Evolutionary conservation across 768 basidiomycete species (phyloP).

Genomic region (Naganishia friedmannii): DNA sequence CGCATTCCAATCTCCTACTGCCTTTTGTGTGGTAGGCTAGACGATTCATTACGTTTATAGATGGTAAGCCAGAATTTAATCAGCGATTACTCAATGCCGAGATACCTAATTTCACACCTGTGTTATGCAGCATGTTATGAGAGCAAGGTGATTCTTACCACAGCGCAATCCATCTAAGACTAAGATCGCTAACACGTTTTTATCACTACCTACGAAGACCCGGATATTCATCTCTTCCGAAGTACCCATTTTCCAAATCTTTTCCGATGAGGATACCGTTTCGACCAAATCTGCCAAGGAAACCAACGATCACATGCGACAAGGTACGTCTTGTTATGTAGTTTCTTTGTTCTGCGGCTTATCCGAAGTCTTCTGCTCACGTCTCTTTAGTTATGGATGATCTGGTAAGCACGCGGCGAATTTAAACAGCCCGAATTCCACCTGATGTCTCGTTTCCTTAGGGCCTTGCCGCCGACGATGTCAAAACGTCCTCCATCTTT

Average conservation of each 20-base stretch:
- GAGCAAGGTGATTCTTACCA: constrained; percentile 62
- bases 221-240: constrained; percentile 89
- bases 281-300: constrained; percentile 42
- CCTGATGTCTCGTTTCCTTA: constrained; percentile 47
- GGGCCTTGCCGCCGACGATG: constrained; percentile 73
- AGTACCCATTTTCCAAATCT: constrained; percentile 84
- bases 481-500: constrained; percentile 84
- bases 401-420: constrained; percentile 59
- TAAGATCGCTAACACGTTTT: not conserved
- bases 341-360: not conserved
- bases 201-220: constrained; percentile 58
- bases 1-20: not conserved
- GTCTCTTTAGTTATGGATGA: constrained; percentile 76
- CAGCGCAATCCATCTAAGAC: not conserved
- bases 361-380: not conserved
- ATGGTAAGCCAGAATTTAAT: constrained; percentile 57
- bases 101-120: not conserved
- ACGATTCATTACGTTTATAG: constrained; percentile 95
- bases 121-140: constrained; percentile 75
- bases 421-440: constrained; percentile 30
- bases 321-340: constrained; percentile 35
- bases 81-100: not conserved
- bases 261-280: constrained; percentile 64
- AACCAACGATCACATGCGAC: constrained; percentile 75
- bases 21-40: constrained; percentile 64